Percentiles rank a stretch among this genome's conserved stretches.
These are phyloP conservation scores for Corymbia maculata DNA, from an alignment of 345 rosid species.

Conservation along the genomic window DNA sequence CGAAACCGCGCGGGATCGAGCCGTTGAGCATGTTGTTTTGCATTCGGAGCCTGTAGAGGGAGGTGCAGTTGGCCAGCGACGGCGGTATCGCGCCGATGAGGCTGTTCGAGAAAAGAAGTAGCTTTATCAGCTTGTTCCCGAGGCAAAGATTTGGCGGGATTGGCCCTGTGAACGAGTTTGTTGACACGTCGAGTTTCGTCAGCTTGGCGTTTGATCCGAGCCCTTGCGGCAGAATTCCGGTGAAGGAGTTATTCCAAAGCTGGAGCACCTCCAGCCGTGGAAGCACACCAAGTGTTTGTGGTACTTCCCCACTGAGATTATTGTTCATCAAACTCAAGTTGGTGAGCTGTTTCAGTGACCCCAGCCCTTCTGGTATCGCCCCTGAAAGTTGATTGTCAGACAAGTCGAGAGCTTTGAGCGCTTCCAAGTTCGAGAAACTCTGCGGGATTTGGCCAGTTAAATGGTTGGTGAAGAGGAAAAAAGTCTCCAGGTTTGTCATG, in stretches of 20 bases:
- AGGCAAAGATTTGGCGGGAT: slow-evolving; percentile 67
- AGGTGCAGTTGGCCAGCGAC: slow-evolving; percentile 44
- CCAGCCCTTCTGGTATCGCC: slow-evolving; percentile 41
- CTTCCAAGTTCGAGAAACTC: slow-evolving; percentile 36
- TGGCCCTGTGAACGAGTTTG: slow-evolving; percentile 63
- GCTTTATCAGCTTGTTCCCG: slow-evolving; percentile 68
- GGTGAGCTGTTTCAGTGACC: slow-evolving; percentile 40
- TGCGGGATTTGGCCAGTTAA: slow-evolving; percentile 63
- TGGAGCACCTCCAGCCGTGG: slow-evolving; percentile 42
- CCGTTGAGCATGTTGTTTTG: slow-evolving; percentile 68
- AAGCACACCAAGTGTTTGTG: slow-evolving; percentile 52
- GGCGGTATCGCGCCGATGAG: slow-evolving; percentile 41
- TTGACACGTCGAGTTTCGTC: slow-evolving; percentile 52
- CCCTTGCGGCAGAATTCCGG: slow-evolving; percentile 60
- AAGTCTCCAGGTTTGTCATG: slow-evolving; percentile 41
- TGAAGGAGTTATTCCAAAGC: slow-evolving; percentile 67
- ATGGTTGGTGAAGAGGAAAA: slow-evolving; percentile 47
- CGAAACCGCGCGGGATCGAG: slow-evolving; percentile 65
- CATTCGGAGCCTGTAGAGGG: slow-evolving; percentile 54
- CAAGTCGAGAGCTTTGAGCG: slow-evolving; percentile 50
- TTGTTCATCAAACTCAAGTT: slow-evolving; percentile 61
- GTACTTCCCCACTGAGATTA: slow-evolving; percentile 48
- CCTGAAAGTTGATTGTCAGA: slow-evolving; percentile 70
- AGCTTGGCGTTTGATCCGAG: slow-evolving; percentile 72
- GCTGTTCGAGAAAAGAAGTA: slow-evolving; percentile 78